These are phyloP conservation scores for Dactylonectria macrodidyma DNA, from an alignment of 2,329 filamentous ascomycete genomes.

Conservation along the genomic window DNA sequence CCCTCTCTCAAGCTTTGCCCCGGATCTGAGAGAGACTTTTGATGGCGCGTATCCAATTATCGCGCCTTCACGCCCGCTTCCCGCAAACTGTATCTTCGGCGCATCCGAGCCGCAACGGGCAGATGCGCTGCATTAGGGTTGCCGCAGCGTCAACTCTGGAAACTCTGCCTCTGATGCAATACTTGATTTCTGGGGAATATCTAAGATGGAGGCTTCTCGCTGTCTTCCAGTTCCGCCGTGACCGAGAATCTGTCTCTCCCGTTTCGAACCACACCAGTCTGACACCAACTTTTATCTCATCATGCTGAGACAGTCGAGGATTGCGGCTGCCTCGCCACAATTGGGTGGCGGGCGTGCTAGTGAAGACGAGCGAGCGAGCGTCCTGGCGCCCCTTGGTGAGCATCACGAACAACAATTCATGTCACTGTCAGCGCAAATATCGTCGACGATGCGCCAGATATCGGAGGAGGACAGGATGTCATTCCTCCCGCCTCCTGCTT, in stretches of 20 bases:
- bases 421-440: no score
- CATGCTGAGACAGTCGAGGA: neutral
- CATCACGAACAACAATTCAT: no score
- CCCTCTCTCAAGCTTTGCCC: neutral
- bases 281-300: neutral
- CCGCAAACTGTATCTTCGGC: constrained; percentile 28
- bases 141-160: constrained; percentile 20
- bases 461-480: neutral
- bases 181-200: constrained; percentile 14
- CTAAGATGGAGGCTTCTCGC: constrained; percentile 15
- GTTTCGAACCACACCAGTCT: neutral
- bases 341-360: neutral
- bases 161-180: constrained; percentile 15
- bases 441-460: neutral
- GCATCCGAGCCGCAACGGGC: constrained; percentile 28
- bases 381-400: no score
- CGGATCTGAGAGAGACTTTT: constrained; percentile 3
- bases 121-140: constrained; percentile 25
- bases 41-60: constrained; percentile 4
- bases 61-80: constrained; percentile 10
- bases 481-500: neutral
- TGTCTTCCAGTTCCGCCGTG: neutral
- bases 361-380: neutral
- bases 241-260: neutral
- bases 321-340: neutral